These are phyloP conservation scores for Fraxinus greggii DNA, from an alignment of 305 asterid species.

Conservation along the genomic window DNA sequence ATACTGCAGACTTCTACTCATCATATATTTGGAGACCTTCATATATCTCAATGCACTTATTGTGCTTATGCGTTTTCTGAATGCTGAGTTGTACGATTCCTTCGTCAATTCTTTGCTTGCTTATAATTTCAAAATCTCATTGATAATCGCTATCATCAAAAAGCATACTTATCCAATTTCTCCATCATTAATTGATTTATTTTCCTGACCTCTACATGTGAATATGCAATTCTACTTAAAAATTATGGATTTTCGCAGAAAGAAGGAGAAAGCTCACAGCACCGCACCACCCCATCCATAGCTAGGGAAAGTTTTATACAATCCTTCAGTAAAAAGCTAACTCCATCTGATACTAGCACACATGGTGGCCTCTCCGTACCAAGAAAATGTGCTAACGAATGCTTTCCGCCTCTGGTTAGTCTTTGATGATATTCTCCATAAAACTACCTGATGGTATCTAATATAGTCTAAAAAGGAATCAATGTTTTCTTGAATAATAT, in stretches of 20 bases:
- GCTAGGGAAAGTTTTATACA: neutral
- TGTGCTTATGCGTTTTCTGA: neutral
- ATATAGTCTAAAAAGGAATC: neutral
- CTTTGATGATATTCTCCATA: neutral
- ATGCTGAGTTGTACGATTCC: neutral
- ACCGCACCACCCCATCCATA: too few relatives aligned
- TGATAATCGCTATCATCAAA: neutral
- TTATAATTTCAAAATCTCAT: neutral
- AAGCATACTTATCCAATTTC: neutral
- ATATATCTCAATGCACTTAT: neutral
- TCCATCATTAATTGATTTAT: neutral
- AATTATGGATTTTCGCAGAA: neutral
- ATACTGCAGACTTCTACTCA: neutral
- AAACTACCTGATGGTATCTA: neutral
- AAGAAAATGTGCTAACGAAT: neutral
- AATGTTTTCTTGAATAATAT: neutral
- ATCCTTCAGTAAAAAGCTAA: neutral
- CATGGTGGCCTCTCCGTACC: slow-evolving; percentile 2
- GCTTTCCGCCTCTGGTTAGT: slow-evolving; percentile 5
- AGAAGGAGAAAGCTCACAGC: neutral
- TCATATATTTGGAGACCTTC: neutral
- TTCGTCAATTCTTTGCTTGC: neutral
- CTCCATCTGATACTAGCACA: neutral
- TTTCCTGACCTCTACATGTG: neutral
- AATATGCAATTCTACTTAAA: neutral